phyloP scores from a whole-genome alignment of 2,329 filamentous ascomycete genomes.

The Aspergillus viridinutans region DNA sequence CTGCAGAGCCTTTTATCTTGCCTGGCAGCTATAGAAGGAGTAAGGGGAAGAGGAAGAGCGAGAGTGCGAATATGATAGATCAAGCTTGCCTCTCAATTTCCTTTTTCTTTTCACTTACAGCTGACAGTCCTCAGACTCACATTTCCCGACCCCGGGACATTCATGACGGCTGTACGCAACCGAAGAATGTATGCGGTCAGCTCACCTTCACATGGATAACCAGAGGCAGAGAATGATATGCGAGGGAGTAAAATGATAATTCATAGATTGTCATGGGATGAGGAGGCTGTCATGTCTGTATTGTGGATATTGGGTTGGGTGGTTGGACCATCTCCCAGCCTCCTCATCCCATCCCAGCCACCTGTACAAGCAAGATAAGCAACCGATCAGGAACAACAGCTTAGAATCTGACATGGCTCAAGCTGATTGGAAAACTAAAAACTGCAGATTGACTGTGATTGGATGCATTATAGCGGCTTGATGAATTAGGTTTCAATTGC shows the following conservation, averaged over 20 bases:
- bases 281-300: neutral
- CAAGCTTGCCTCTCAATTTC: neutral
- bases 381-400: conserved; percentile 3
- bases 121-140: conserved; percentile 37
- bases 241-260: conserved; percentile 3
- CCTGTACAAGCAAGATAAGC: neutral
- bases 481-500: neutral
- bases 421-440: conserved; percentile 5
- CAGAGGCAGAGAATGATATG: conserved; percentile 1
- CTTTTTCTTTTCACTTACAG: conserved; percentile 25
- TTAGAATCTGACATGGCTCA: conserved; percentile 8
- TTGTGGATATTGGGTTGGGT: conserved; percentile 12
- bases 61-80: neutral
- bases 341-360: conserved; percentile 16
- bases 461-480: neutral
- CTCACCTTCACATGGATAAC: conserved; percentile 14
- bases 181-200: conserved; percentile 16
- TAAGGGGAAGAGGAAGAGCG: neutral
- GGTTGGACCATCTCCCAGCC: conserved; percentile 12
- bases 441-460: neutral
- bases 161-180: conserved; percentile 22
- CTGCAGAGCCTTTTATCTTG: neutral
- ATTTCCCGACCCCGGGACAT: conserved; percentile 17
- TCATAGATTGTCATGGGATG: neutral
- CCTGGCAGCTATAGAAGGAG: neutral